These are phyloP conservation scores for Athelia sp. DNA, from an alignment of 1,284 basidiomycete genomes.

Conservation along the genomic window DNA sequence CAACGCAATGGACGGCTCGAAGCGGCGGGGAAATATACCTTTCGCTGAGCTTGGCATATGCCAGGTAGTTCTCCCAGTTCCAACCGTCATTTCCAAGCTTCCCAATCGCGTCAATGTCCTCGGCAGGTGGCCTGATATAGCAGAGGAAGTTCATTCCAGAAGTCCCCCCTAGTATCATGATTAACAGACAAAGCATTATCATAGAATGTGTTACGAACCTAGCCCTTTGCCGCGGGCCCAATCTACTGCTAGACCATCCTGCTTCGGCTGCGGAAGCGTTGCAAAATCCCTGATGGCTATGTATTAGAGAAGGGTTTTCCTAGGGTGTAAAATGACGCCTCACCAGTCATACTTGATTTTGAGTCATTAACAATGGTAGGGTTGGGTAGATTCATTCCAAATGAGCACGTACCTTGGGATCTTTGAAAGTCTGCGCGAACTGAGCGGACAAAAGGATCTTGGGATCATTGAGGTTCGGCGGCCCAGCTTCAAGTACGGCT, in stretches of 20 bases:
- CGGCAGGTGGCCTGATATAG: constrained; percentile 10
- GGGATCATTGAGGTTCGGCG: neutral
- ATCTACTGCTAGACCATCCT: neutral
- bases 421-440: neutral
- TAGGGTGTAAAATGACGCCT: too few species aligned
- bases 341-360: neutral
- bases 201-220: neutral
- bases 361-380: neutral
- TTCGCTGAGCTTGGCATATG: constrained; percentile 8
- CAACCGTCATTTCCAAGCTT: constrained; percentile 16
- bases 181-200: neutral
- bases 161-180: constrained; percentile 8
- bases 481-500: constrained; percentile 28
- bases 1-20: neutral
- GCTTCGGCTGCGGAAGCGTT: neutral
- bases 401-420: neutral
- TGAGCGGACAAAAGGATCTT: neutral
- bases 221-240: constrained; percentile 3
- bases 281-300: neutral
- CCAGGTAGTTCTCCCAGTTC: constrained; percentile 13
- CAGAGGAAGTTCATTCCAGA: constrained; percentile 11
- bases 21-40: constrained; percentile 10
- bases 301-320: too few species aligned
- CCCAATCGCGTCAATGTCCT: constrained; percentile 12
- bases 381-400: neutral